Base-by-base conservation (phyloP, 305 asterid species). In the Fraxinus floribunda region DNA sequence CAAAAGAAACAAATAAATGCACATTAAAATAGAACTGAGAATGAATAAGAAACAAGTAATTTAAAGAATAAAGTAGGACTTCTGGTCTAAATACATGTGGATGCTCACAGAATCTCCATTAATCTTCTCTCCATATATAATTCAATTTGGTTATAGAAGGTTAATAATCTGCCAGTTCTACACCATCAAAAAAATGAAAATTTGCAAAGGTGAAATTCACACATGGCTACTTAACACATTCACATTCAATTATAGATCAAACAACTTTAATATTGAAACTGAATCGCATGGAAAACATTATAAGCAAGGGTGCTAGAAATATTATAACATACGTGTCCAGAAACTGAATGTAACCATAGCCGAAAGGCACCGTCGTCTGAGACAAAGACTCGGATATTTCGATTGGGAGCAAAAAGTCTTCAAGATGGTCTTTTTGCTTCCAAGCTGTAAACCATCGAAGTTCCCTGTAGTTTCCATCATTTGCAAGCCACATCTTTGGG, bases 401-500 rank as follows among this genome's bases (percentile, higher is more conserved):
- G 55, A 78, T 81, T 52, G 98, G 99, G 81, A 95, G 97, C 83
- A 89, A 85, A 87, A 94, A 94, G 78, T 95, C 97, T 83, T 93
- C 98, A 60, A 94, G 91, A 84, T 87, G 87, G 73, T 92, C 95
- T 79, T 88, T 95, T 68, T 90, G 92, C 87, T 95, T 94, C 98
- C 98, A 95, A 57, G 98, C 97, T 0, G 99, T 95, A 88, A 94
- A 95, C 99, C 98, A 95, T 83, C 99, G 89, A 20, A 95, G 96
- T 82, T 94, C 99, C 87, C 97, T 89, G 83, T 93, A 95, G 90
- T 95, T 94, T 20, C 99, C 99, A 86, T 95, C 98, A 87, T 94
- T 94, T 76, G 99, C 99, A 80, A 95, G 94, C 97, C 95, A 93
- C 95, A 94, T 94, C 88, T 95, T 95, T 36, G 99, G 98, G 49